Evolutionary conservation across 768 basidiomycete genomes (phyloP).

Genomic region (Termitomyces sp.): DNA sequence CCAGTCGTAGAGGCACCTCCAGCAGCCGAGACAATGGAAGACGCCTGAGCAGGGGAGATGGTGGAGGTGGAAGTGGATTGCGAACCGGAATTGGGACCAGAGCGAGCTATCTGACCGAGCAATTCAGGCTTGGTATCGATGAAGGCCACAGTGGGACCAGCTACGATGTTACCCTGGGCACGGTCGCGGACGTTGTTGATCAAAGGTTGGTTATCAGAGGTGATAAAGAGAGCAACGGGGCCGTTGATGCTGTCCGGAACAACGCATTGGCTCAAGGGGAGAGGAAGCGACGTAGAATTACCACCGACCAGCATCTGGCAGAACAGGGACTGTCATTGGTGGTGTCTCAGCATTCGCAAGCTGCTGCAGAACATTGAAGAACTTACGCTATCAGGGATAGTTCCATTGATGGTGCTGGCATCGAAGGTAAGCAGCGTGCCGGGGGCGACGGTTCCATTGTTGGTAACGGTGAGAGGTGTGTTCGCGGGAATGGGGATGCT

Average conservation of each 20-base stretch:
- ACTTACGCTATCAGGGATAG: conserved; percentile 38
- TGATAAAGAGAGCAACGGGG: conserved; percentile 71
- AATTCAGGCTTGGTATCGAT: conserved; percentile 56
- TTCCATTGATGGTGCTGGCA: conserved; percentile 51
- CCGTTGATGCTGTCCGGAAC: conserved; percentile 70
- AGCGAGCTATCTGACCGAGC: conserved; percentile 44
- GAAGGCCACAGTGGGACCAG: conserved; percentile 69
- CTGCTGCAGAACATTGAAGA: neutral
- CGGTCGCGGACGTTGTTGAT: conserved; percentile 58
- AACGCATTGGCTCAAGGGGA: conserved; percentile 57
- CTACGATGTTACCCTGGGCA: conserved; percentile 50
- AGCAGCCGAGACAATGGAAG: conserved; percentile 30
- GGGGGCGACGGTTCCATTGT: conserved; percentile 48
- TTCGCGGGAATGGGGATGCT: conserved; percentile 60
- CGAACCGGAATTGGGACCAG: neutral
- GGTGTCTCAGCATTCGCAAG: neutral
- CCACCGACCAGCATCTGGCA: conserved; percentile 81
- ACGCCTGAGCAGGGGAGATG: conserved; percentile 19
- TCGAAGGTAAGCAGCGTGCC: conserved; percentile 65
- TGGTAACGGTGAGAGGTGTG: conserved; percentile 57
- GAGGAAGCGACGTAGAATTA: conserved; percentile 44
- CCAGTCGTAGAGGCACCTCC: neutral
- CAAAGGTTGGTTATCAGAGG: conserved; percentile 58
- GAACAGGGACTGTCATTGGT: conserved; percentile 42
- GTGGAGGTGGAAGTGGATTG: conserved; percentile 14